These are phyloP conservation scores for Trichomonas vaginalis DNA, from an alignment of 208 protist species.

Conservation along the genomic window DNA sequence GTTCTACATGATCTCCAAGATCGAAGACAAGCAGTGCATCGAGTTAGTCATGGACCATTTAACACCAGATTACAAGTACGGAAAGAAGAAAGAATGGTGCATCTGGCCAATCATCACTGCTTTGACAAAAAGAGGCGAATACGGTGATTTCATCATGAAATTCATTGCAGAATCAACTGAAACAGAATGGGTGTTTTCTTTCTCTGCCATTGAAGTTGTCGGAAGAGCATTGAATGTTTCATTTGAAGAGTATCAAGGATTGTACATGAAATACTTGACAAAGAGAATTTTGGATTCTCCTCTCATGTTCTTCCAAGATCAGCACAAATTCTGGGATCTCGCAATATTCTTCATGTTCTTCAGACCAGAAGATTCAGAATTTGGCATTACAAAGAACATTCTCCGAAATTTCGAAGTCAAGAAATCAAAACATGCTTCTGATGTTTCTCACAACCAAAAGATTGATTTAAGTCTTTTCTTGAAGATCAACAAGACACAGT, in stretches of 20 bases:
- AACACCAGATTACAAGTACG: not conserved
- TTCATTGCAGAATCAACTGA: not conserved
- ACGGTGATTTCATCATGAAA: not conserved
- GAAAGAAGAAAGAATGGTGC: not conserved
- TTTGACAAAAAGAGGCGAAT: not conserved
- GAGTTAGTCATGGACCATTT: not conserved
- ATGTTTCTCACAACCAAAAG: not conserved
- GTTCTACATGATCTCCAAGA: not conserved
- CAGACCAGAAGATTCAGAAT: not conserved
- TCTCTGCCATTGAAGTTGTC: not conserved
- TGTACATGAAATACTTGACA: not conserved
- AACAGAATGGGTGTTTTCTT: not conserved
- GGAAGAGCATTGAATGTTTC: not conserved
- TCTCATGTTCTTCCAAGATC: not conserved
- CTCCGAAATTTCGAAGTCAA: not conserved
- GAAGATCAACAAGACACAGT: not conserved
- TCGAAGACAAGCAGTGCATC: not conserved
- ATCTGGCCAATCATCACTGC: not conserved
- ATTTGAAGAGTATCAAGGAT: not conserved
- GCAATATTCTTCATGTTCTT: not conserved
- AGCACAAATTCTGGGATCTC: not conserved
- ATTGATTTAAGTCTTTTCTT: not conserved
- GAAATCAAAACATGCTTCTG: not conserved
- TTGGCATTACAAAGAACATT: not conserved
- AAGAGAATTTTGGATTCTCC: not conserved